Percentiles rank a stretch among this genome's conserved stretches.
Evolutionary conservation across 768 basidiomycete genomes (phyloP).

Genomic region (Tylopilus cervinicoccineus): DNA sequence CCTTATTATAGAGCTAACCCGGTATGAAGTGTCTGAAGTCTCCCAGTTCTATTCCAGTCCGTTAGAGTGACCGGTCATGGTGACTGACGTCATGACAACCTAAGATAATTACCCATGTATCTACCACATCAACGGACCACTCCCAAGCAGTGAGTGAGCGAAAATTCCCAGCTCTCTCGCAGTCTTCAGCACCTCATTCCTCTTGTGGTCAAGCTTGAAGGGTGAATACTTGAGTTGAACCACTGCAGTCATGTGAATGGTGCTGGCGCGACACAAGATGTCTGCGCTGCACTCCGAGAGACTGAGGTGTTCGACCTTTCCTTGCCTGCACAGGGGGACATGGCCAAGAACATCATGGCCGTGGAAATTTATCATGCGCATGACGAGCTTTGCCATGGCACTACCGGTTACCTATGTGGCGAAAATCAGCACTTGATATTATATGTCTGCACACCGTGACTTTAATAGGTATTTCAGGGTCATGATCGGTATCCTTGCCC

Average conservation of each 20-base stretch:
- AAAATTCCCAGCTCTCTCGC: conserved; percentile 44
- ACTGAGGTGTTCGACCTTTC: conserved; percentile 46
- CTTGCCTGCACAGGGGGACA: conserved; percentile 23
- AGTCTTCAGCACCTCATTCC: neutral
- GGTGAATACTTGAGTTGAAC: conserved; percentile 52
- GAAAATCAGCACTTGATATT: neutral
- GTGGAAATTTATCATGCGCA: conserved; percentile 29
- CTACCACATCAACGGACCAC: conserved; percentile 49
- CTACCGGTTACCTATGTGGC: conserved; percentile 35
- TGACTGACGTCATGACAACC: neutral
- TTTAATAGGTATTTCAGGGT: conserved; percentile 1
- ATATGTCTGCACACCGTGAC: neutral
- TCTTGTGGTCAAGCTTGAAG: conserved; percentile 42
- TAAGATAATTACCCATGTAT: conserved; percentile 31
- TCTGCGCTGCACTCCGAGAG: conserved; percentile 47
- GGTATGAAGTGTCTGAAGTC: conserved; percentile 26
- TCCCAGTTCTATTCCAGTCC: neutral
- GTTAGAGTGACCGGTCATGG: neutral
- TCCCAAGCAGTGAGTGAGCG: conserved; percentile 50
- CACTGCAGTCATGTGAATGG: conserved; percentile 47
- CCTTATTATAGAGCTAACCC: conserved; percentile 21
- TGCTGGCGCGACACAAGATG: conserved; percentile 47
- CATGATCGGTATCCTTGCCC: too few relatives aligned
- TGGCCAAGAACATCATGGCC: neutral
- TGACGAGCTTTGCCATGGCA: conserved; percentile 50